Evolutionary conservation across 2,329 filamentous ascomycete species (phyloP).

Genomic region (Venturia nashicola): DNA sequence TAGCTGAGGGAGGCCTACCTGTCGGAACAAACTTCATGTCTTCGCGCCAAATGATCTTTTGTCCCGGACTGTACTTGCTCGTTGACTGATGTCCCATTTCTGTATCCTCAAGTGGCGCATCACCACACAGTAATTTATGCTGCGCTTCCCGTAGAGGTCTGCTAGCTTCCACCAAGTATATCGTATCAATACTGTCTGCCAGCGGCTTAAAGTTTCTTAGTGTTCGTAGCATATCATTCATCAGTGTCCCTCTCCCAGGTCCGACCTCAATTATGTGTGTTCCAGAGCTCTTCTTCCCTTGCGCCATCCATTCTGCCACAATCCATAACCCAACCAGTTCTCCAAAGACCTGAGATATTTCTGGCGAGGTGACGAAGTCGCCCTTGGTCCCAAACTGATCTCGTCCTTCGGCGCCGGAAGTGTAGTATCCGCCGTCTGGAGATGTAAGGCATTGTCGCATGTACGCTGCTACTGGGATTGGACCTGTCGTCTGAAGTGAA

Average conservation of each 20-base stretch:
- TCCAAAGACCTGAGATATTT: slow-evolving; percentile 95
- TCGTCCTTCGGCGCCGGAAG: slow-evolving; percentile 50
- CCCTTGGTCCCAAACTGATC: slow-evolving; percentile 90
- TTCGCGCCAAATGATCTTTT: slow-evolving; percentile 77
- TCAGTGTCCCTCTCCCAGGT: slow-evolving; percentile 85
- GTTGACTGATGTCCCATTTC: slow-evolving; percentile 61
- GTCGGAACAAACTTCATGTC: slow-evolving; percentile 72
- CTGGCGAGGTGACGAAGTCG: slow-evolving; percentile 93
- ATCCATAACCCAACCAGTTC: slow-evolving; percentile 93
- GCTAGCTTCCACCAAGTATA: slow-evolving; percentile 94
- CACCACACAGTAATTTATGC: slow-evolving; percentile 67
- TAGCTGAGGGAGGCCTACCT: slow-evolving; percentile 32
- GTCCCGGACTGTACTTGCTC: slow-evolving; percentile 60
- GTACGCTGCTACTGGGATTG: slow-evolving; percentile 81
- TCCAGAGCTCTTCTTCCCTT: slow-evolving; percentile 60
- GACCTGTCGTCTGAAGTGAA: slow-evolving; percentile 62
- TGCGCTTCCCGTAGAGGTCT: slow-evolving; percentile 64
- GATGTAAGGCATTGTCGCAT: slow-evolving; percentile 98
- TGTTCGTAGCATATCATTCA: slow-evolving; percentile 93
- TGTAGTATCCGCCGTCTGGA: slow-evolving; percentile 84
- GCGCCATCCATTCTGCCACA: slow-evolving; percentile 90
- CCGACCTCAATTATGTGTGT: slow-evolving; percentile 90
- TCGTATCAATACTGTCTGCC: slow-evolving; percentile 63
- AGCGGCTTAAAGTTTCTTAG: slow-evolving; percentile 73
- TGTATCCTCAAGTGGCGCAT: slow-evolving; percentile 51